phyloP scores from a whole-genome alignment of 2,329 filamentous ascomycete genomes.

The Daldinia eschscholtzii region DNA sequence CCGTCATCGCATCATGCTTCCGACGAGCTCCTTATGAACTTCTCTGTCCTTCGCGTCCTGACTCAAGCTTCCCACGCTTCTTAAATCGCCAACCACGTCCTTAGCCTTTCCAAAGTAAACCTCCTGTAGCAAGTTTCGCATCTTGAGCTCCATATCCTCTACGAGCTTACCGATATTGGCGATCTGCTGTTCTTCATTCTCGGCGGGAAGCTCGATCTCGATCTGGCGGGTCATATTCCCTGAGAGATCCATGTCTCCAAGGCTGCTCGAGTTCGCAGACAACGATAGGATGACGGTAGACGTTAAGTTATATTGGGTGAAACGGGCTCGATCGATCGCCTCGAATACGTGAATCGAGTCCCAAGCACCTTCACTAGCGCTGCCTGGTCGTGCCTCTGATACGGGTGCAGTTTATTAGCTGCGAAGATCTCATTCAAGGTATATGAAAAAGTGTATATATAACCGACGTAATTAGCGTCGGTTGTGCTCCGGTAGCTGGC shows the following conservation, averaged over 20 bases:
- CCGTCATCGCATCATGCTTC: conserved; percentile 59
- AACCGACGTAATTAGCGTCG: conserved; percentile 21
- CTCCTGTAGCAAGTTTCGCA: conserved; percentile 97
- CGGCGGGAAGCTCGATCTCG: conserved; percentile 89
- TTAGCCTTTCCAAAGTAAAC: conserved; percentile 99
- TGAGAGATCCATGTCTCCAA: conserved; percentile 90
- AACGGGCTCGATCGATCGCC: conserved; percentile 90
- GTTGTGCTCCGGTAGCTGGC: conserved; percentile 23
- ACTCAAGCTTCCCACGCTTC: conserved; percentile 86
- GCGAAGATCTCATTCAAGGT: conserved; percentile 24
- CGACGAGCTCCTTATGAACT: conserved; percentile 89
- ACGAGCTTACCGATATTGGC: conserved; percentile 94
- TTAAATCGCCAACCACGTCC: conserved; percentile 95
- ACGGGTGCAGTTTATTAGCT: conserved; percentile 29
- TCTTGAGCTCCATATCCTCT: conserved; percentile 99
- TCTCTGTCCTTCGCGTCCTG: conserved; percentile 87
- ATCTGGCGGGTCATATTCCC: conserved; percentile 99
- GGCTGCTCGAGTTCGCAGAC: conserved; percentile 69
- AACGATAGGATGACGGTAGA: conserved; percentile 95
- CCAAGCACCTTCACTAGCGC: conserved; percentile 84
- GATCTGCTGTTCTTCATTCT: conserved; percentile 92
- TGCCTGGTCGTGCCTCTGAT: conserved; percentile 74
- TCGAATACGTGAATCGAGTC: conserved; percentile 99
- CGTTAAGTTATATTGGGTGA: conserved; percentile 96
- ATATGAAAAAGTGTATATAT: conserved; percentile 37